phyloP scores from a whole-genome alignment of 2,329 filamentous ascomycete genomes.

The Pezicula carpinea region DNA sequence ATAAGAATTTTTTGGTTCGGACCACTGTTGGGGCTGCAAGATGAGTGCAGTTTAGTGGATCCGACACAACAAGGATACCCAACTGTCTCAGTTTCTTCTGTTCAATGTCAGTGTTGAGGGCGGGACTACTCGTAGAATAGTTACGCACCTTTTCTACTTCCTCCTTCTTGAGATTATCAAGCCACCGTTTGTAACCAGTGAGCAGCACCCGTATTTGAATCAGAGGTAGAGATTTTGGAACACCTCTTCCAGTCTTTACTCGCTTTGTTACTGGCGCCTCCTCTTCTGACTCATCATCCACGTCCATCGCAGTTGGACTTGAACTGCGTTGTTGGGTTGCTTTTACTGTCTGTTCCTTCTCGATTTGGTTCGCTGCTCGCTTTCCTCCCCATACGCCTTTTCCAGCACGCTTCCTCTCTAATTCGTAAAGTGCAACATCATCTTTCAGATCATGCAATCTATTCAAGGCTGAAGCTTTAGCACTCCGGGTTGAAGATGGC shows the following conservation, averaged over 20 bases:
- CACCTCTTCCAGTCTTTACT: slow-evolving; percentile 56
- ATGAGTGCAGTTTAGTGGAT: slow-evolving; percentile 74
- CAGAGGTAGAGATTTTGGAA: slow-evolving; percentile 42
- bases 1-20: slow-evolving; percentile 90
- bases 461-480: slow-evolving; percentile 79
- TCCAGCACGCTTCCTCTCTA: slow-evolving; percentile 74
- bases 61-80: slow-evolving; percentile 75
- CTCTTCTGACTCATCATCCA: slow-evolving; percentile 40
- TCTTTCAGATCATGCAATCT: slow-evolving; percentile 72
- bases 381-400: slow-evolving; percentile 58
- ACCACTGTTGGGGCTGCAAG: slow-evolving; percentile 83
- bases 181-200: slow-evolving; percentile 82
- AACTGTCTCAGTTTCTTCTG: slow-evolving; percentile 78
- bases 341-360: slow-evolving; percentile 38
- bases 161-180: slow-evolving; percentile 67
- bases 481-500: slow-evolving; percentile 74
- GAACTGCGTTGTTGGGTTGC: slow-evolving; percentile 25
- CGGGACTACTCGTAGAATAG: slow-evolving; percentile 4
- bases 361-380: slow-evolving; percentile 53
- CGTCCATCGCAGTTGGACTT: slow-evolving; percentile 33
- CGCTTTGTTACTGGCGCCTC: slow-evolving; percentile 45
- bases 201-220: slow-evolving; percentile 73
- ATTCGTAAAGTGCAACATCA: slow-evolving; percentile 87
- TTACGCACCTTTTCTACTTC: slow-evolving; percentile 70
- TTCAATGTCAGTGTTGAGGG: neutral